Conservation (phyloP, 257 asterid species). For the Prunella vulgaris region DNA sequence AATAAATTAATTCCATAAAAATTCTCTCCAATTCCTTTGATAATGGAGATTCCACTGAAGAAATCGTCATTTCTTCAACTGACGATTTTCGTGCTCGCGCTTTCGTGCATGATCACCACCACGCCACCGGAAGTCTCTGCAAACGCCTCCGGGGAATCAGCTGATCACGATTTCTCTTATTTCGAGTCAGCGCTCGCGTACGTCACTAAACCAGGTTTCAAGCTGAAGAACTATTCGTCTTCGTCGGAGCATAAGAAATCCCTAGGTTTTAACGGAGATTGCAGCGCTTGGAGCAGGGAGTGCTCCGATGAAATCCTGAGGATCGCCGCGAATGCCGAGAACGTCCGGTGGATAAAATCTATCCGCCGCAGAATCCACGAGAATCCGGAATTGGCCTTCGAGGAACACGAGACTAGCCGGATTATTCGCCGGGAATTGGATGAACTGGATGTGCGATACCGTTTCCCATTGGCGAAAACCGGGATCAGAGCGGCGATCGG, state of each 20-base stretch:
- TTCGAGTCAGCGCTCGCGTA: constrained; percentile 21
- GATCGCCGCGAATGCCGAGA: constrained; percentile 37
- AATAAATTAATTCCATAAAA: neutral
- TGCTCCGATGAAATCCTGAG: constrained; percentile 48
- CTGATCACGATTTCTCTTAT: constrained; percentile 35
- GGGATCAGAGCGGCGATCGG: constrained; percentile 82
- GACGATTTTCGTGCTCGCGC: constrained; percentile 8
- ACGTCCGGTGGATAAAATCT: constrained; percentile 55
- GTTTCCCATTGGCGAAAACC: constrained; percentile 63
- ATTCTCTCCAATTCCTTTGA: neutral
- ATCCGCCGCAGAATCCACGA: constrained; percentile 64
- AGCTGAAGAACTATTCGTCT: constrained; percentile 31
- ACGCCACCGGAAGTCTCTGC: constrained; percentile 16
- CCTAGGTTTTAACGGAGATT: constrained; percentile 14
- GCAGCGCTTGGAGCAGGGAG: constrained; percentile 43
- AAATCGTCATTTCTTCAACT: constrained; percentile 12
- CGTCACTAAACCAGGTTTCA: constrained; percentile 7
- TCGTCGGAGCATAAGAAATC: neutral
- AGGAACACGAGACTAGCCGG: constrained; percentile 68
- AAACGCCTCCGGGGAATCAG: neutral
- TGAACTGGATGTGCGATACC: constrained; percentile 45
- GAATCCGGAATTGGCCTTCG: constrained; percentile 85
- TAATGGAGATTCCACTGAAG: constrained; percentile 17
- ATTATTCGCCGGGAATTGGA: constrained; percentile 64
- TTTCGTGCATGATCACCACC: constrained; percentile 29